These are phyloP conservation scores for Aspergillus saccharolyticus DNA, from an alignment of 495 filamentous ascomycete genomes.

Conservation along the genomic window DNA sequence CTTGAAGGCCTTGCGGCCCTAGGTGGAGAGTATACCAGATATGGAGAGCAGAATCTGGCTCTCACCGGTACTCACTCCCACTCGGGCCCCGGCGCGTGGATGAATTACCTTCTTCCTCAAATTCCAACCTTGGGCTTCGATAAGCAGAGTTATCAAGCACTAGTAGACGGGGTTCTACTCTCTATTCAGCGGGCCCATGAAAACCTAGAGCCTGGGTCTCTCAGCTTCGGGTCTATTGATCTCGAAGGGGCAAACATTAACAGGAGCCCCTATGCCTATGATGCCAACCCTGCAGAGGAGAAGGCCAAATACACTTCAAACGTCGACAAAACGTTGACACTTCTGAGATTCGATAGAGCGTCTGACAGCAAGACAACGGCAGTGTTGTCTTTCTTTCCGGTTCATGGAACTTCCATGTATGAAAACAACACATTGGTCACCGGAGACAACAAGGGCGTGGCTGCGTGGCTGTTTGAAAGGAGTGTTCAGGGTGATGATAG, in stretches of 20 bases:
- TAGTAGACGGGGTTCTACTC: conserved; percentile 78
- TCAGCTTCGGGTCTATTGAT: conserved; percentile 69
- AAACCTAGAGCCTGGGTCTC: conserved; percentile 61
- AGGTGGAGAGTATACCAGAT: conserved; percentile 65
- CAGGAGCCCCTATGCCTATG: conserved; percentile 84
- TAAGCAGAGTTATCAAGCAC: conserved; percentile 80
- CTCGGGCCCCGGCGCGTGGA: conserved; percentile 87
- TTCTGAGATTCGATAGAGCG: conserved; percentile 72
- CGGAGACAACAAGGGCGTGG: conserved; percentile 95
- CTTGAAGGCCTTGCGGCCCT: conserved; percentile 62
- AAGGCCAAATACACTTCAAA: conserved; percentile 65
- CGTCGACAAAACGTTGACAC: conserved; percentile 82
- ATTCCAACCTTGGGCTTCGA: conserved; percentile 89
- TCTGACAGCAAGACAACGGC: conserved; percentile 71
- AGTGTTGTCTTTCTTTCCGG: conserved; percentile 87
- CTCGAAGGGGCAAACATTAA: conserved; percentile 84
- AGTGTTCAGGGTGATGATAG: conserved; percentile 48
- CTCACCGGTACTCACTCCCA: conserved; percentile 93
- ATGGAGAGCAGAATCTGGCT: conserved; percentile 80
- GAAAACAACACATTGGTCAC: conserved; percentile 90
- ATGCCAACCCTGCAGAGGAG: conserved; percentile 80
- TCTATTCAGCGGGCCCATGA: conserved; percentile 82
- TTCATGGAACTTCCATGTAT: conserved; percentile 87
- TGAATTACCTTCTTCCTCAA: conserved; percentile 94
- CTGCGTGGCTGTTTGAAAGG: conserved; percentile 80